phyloP scores from a whole-genome alignment of 2,329 filamentous ascomycete genomes.

The Tothia fuscella region DNA sequence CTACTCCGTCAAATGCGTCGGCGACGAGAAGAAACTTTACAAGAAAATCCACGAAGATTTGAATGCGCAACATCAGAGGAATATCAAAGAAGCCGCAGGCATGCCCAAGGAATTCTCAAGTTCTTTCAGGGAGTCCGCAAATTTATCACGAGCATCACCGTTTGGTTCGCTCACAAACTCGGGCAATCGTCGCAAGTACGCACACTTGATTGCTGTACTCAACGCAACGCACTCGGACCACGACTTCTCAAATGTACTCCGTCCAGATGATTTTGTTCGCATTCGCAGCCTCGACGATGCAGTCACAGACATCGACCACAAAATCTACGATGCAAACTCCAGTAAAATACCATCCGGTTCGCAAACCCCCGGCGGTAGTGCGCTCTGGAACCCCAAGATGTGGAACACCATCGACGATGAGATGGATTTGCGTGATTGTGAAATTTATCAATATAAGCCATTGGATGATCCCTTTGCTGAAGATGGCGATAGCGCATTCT shows the following conservation, averaged over 20 bases:
- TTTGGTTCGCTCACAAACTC: constrained; percentile 85
- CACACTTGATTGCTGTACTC: constrained; percentile 89
- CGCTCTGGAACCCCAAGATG: constrained; percentile 77
- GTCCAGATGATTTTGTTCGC: constrained; percentile 79
- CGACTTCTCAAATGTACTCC: constrained; percentile 86
- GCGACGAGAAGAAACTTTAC: constrained; percentile 93
- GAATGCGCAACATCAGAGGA: constrained; percentile 80
- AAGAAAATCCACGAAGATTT: constrained; percentile 88
- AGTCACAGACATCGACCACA: constrained; percentile 79
- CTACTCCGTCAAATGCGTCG: constrained; percentile 93
- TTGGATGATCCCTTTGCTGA: constrained; percentile 84
- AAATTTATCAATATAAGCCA: constrained; percentile 79
- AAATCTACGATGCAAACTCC: constrained; percentile 56
- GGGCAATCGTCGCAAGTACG: constrained; percentile 81
- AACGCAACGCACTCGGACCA: constrained; percentile 96
- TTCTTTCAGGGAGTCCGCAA: constrained; percentile 52
- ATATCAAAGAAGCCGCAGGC: constrained; percentile 74
- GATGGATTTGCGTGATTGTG: constrained; percentile 83
- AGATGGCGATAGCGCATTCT: constrained; percentile 86
- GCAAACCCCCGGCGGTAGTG: constrained; percentile 37
- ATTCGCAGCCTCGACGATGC: constrained; percentile 70
- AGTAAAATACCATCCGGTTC: constrained; percentile 23
- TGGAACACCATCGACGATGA: constrained; percentile 90
- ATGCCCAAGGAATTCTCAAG: constrained; percentile 72
- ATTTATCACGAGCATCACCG: constrained; percentile 76